Conservation (phyloP, 140 eudicot genomes). For the Eryngium alpinum region DNA sequence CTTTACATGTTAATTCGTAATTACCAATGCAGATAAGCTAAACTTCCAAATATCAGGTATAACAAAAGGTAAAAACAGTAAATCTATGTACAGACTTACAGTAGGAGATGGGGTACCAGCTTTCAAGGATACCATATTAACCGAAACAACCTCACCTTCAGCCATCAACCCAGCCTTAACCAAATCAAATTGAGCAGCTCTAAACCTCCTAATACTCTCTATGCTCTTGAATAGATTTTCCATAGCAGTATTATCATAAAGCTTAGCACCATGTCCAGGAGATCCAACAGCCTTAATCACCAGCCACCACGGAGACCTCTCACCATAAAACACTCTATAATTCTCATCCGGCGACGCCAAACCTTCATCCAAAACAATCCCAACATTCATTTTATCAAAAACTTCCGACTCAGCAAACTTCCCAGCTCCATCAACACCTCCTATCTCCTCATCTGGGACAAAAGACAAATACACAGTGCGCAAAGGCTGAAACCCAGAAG, state of each 20-base stretch:
- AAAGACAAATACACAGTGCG: conserved; percentile 64
- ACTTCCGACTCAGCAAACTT: conserved; percentile 46
- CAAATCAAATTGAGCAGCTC: conserved; percentile 87
- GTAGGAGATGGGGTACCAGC: conserved; percentile 94
- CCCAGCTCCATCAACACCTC: conserved; percentile 81
- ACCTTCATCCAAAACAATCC: conserved; percentile 87
- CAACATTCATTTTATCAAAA: conserved; percentile 74
- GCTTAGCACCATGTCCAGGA: conserved; percentile 95
- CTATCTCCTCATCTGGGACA: conserved; percentile 94
- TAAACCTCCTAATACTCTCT: conserved; percentile 83
- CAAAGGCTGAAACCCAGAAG: conserved; percentile 50
- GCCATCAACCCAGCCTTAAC: conserved; percentile 71
- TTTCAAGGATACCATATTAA: conserved; percentile 74
- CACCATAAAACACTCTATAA: conserved; percentile 67
- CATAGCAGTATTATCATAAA: conserved; percentile 82
- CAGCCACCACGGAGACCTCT: conserved; percentile 82
- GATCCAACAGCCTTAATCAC: conserved; percentile 77
- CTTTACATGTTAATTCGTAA: too few species aligned
- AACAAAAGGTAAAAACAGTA: neutral
- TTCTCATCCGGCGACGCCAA: conserved; percentile 56
- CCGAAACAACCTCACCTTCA: conserved; percentile 87
- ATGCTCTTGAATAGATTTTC: conserved; percentile 88
- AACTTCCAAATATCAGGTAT: neutral
- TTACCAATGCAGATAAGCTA: too few species aligned
- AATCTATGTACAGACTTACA: conserved; percentile 33